Evolutionary conservation across 129 eudicot species (phyloP), one percentile per base, ranked within the genome.

Genomic region (Apium graveolens): DNA sequence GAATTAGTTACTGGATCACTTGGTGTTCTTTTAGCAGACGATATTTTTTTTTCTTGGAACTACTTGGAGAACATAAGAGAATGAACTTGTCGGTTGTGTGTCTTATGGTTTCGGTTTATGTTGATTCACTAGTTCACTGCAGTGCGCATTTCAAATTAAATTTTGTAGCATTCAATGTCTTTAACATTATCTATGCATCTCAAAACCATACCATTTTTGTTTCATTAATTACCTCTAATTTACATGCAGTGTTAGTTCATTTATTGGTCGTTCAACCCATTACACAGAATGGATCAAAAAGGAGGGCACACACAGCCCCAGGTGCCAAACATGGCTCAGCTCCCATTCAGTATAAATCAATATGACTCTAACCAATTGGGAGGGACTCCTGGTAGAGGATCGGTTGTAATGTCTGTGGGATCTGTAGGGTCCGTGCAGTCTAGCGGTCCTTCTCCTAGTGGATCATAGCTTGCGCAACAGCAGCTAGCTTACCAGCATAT

Each of bases 271-370:
- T n/a, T n/a, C n/a, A n/a, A n/a, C n/a, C n/a, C 48, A 42, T 38
- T 46, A 24, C 18, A 49, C 83, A 75, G 83, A 88, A 90, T 91
- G 96, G 92, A 88, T 81, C 93, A 85, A 53, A 88, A 91, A 81
- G 92, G 91, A 86, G 92, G 90, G 82, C 96, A 88, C 10, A 85
- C 87, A 49, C 92, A 88, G 75, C 83, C 92, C 80, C 88, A 81
- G 44, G 86, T 77, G 42, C 69, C 75, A 76, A 87, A 87, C 74
- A 82, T 83, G 20, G 75, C 84, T 71, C 96, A 88, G 35, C 70
- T 91, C 76, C 82, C 88, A 38, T 90, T 84, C 13, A 86, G 87
- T 31, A 82, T 85, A 43, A 84, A 83, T 24, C 85, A 86, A 26
- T 87, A 90, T 37, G 91, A 85, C 42, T 79, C 88, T 29, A 84